Evolutionary conservation across 1,139 yeast species (phyloP), one percentile per base, ranked within the genome.

Genomic region (Saccharomyces hybrid): DNA sequence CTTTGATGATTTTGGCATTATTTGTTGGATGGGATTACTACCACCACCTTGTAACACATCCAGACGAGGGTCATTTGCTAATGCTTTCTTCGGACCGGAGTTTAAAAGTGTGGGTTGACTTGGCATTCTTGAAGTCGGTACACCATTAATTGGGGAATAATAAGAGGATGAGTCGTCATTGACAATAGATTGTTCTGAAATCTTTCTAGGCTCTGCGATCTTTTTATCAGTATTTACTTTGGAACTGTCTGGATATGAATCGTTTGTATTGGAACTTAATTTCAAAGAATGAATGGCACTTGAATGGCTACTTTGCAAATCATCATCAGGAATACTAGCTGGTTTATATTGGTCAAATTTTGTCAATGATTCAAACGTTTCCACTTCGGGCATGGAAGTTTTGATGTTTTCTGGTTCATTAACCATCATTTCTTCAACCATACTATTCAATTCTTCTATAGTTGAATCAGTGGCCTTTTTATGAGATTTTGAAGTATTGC

Each of bases 371-470:
- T 62, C 67, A 34, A 64, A 63, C 4, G 64, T 60, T 34, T 59
- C 64, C 16, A 51, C 51, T 9, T 57, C 52, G 7, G 53, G 46
- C 14, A 55, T 51, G 24, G 57, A 51, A 27, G 58, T 55, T 5
- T 53, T 57, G 11, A 52, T 54, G 19, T 62, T 62, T 7, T 55
- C 59, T 50, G 32, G 60, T 42, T 64, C 67, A 50, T 63, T 65
- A 1, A 65, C 42, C 42, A 70, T 64, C 66, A 72, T 64, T 27
- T 70, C 63, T 50, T 71, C 73, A n/a, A 72, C 72, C 72, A 72
- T 67, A 26, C 60, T 65, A 29, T 58, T 65, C 47, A 68, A 42
- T 32, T 66, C 70, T 28, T 64, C 64, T 38, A 65, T 59, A 2
- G 66, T 60, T 42, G 58, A 58, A 12, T 60, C 59, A 7, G 60